phyloP scores from a whole-genome alignment of 371 early-diverging fungal genomes.

The Mortierella sp. region DNA sequence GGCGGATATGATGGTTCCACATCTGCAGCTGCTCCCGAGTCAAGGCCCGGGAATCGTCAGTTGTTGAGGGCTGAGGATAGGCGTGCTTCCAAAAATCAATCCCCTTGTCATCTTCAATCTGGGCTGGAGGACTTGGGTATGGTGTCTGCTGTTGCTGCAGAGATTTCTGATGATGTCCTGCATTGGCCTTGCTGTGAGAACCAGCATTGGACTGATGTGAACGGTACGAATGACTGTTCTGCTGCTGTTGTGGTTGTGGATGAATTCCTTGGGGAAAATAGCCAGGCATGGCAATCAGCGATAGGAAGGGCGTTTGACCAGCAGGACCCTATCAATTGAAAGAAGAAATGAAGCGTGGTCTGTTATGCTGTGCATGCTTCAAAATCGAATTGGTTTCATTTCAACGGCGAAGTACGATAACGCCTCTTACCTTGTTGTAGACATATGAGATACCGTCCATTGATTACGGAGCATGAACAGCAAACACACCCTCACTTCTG shows the following conservation, averaged over 20 bases:
- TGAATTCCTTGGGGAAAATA: constrained; percentile 21
- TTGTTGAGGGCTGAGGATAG: background rate
- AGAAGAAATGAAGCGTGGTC: background rate
- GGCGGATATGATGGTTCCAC: background rate
- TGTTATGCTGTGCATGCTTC: background rate
- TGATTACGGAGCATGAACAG: constrained; percentile 16
- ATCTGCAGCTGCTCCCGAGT: background rate
- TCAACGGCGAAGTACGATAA: background rate
- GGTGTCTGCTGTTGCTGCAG: background rate
- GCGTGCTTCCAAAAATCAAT: constrained; percentile 5
- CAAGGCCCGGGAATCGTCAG: background rate
- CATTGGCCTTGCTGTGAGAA: background rate
- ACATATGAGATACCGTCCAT: constrained; percentile 30
- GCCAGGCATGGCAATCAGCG: constrained; percentile 37
- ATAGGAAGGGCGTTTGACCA: constrained; percentile 50
- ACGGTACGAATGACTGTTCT: background rate
- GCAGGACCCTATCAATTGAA: constrained; percentile 31
- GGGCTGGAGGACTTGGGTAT: constrained; percentile 3
- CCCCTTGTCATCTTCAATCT: background rate
- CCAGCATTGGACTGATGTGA: background rate
- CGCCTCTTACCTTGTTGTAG: constrained; percentile 30
- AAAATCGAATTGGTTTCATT: background rate
- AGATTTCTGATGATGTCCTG: background rate
- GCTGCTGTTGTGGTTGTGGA: background rate
- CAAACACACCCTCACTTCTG: background rate